Evolutionary conservation across 176 grass and related monocot species (phyloP).

Genomic region (Oryza rufipogon): DNA sequence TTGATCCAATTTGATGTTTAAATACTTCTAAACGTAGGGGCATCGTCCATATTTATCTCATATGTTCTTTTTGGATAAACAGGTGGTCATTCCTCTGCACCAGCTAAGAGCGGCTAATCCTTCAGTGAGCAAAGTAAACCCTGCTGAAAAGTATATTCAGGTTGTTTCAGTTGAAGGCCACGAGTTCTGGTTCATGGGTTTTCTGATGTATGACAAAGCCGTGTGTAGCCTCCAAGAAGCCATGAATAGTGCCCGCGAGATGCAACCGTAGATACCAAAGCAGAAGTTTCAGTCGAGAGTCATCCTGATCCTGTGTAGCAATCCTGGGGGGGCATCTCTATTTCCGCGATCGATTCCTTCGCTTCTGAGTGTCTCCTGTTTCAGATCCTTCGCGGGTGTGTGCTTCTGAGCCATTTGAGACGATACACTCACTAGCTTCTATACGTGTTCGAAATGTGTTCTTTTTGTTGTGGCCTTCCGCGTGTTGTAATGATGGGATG

Average conservation of each 20-base stretch:
- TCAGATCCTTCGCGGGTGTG: slow-evolving; percentile 18
- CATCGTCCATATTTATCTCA: slow-evolving; percentile 5
- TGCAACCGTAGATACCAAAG: slow-evolving; percentile 56
- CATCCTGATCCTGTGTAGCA: neutral
- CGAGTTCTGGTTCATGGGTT: slow-evolving; percentile 95
- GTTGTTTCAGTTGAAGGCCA: slow-evolving; percentile 79
- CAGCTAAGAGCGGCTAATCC: slow-evolving; percentile 83
- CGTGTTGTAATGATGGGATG: slow-evolving; percentile 51
- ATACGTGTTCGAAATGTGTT: slow-evolving; percentile 40
- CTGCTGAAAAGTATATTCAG: slow-evolving; percentile 80
- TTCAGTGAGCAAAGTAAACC: slow-evolving; percentile 77
- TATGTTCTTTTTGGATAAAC: slow-evolving; percentile 14
- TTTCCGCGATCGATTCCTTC: neutral
- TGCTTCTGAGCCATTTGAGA: slow-evolving; percentile 22
- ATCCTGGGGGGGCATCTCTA: neutral
- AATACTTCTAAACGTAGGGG: neutral
- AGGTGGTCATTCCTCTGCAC: slow-evolving; percentile 90
- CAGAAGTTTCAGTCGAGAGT: neutral
- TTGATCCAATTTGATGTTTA: slow-evolving; percentile 4
- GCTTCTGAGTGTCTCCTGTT: slow-evolving; percentile 42
- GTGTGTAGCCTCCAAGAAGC: slow-evolving; percentile 80
- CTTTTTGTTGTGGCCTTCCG: slow-evolving; percentile 28
- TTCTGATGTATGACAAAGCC: slow-evolving; percentile 75
- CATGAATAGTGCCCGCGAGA: slow-evolving; percentile 54
- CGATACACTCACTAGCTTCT: slow-evolving; percentile 42